Percentiles rank a stretch among this genome's conserved stretches.
Evolutionary conservation across 2,329 filamentous ascomycete genomes (phyloP).

Genomic region (Elsinoe fawcettii): DNA sequence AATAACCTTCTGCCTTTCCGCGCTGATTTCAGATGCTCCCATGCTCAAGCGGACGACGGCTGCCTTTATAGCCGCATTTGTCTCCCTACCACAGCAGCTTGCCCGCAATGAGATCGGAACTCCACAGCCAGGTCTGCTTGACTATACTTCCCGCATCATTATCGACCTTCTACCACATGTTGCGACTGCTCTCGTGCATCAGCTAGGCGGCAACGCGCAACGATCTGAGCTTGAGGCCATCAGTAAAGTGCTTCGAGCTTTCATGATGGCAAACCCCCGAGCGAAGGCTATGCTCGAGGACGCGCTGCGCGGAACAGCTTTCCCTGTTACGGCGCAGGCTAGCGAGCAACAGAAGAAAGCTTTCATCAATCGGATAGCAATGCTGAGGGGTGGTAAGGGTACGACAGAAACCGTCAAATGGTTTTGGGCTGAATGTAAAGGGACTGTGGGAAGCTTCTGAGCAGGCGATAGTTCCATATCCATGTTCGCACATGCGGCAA

Average conservation of each 20-base stretch:
- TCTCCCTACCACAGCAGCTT: slow-evolving; percentile 33
- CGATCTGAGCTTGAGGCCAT: slow-evolving; percentile 66
- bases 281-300: slow-evolving; percentile 42
- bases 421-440: slow-evolving; percentile 63
- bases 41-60: slow-evolving; percentile 67
- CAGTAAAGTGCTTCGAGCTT: slow-evolving; percentile 62
- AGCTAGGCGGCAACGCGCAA: slow-evolving; percentile 60
- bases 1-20: slow-evolving; percentile 63
- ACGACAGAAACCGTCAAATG: slow-evolving; percentile 63
- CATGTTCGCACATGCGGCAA: too few relatives aligned
- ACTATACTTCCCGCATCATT: slow-evolving; percentile 34
- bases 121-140: slow-evolving; percentile 16
- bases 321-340: slow-evolving; percentile 52
- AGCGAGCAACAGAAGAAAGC: slow-evolving; percentile 51
- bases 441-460: slow-evolving; percentile 26
- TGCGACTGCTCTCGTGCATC: slow-evolving; percentile 52
- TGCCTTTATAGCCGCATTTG: slow-evolving; percentile 62
- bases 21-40: slow-evolving; percentile 63
- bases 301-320: slow-evolving; percentile 42
- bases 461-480: too few relatives aligned
- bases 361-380: slow-evolving; percentile 60
- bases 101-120: slow-evolving; percentile 21
- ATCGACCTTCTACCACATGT: slow-evolving; percentile 54
- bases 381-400: slow-evolving; percentile 54
- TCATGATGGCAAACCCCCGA: slow-evolving; percentile 33